Conservation (phyloP, 2,329 filamentous ascomycete species). For the Apiospora hydei region DNA sequence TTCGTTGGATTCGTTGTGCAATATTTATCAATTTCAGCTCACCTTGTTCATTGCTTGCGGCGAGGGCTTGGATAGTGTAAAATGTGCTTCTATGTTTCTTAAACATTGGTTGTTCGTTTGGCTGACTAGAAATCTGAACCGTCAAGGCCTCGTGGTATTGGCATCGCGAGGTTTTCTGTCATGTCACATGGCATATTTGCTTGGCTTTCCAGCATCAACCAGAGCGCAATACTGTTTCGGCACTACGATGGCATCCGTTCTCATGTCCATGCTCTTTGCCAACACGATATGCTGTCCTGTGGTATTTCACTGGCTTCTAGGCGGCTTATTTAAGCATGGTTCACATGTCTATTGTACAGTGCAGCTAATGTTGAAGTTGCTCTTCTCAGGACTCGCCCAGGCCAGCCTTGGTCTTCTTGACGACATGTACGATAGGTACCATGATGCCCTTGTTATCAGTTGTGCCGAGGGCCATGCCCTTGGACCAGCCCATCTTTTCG, state of each 20-base stretch:
- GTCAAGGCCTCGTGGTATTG: too few species aligned
- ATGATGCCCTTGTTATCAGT: conserved; percentile 87
- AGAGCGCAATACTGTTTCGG: background rate
- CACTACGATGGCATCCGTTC: background rate
- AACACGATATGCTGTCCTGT: background rate
- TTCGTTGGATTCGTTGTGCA: too few species aligned
- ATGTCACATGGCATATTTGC: too few species aligned
- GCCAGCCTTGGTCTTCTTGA: conserved; percentile 87
- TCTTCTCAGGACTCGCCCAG: conserved; percentile 61
- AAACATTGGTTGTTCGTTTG: too few species aligned
- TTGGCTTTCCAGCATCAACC: too few species aligned
- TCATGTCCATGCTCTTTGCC: too few species aligned
- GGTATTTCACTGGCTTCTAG: background rate
- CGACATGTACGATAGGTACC: conserved; percentile 83
- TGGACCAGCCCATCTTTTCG: conserved; percentile 97
- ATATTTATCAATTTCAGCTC: too few species aligned
- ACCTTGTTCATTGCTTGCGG: too few species aligned
- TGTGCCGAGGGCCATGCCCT: conserved; percentile 83
- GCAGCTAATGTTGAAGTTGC: background rate
- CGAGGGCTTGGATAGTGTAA: too few species aligned
- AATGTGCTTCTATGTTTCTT: too few species aligned
- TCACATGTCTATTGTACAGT: background rate
- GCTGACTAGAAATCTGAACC: too few species aligned
- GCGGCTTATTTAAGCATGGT: conserved; percentile 1
- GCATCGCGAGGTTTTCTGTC: too few species aligned